Conservation (phyloP, 192 early-diverging fungal genomes). For the Coemansia sp. region DNA sequence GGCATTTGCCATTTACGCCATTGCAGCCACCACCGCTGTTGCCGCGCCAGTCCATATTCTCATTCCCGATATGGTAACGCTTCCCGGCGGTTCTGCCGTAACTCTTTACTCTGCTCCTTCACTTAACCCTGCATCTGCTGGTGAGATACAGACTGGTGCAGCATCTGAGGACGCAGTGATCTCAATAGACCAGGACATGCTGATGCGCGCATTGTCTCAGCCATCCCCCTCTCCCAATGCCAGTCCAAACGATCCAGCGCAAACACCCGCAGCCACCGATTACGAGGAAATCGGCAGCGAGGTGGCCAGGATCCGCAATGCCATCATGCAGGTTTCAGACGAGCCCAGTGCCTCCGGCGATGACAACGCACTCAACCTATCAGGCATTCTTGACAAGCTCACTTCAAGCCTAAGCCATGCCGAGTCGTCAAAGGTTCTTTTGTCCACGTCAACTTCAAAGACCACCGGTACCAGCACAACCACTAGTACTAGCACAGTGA, state of each 20-base stretch:
- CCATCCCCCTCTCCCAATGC: neutral
- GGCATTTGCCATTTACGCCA: constrained; percentile 6
- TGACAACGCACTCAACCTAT: neutral
- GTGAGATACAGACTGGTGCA: neutral
- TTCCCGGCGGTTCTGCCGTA: constrained; percentile 17
- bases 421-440: neutral
- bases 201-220: constrained; percentile 15
- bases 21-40: constrained; percentile 8
- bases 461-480: neutral
- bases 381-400: constrained; percentile 1
- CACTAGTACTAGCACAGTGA: neutral
- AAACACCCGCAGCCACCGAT: neutral
- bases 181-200: constrained; percentile 36
- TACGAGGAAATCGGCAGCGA: neutral
- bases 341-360: neutral
- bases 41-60: constrained; percentile 31
- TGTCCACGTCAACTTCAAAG: neutral
- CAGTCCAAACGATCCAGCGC: neutral
- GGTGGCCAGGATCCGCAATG: neutral
- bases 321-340: neutral
- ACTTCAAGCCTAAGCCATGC: neutral
- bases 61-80: constrained; percentile 34
- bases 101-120: constrained; percentile 30
- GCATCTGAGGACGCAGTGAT: constrained; percentile 11
- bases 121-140: neutral